A percentile compares a stretch with the other conserved stretches of the same genome.
phyloP scores from a whole-genome alignment of 257 asterid genomes.

The Cynanchum wilfordii region DNA sequence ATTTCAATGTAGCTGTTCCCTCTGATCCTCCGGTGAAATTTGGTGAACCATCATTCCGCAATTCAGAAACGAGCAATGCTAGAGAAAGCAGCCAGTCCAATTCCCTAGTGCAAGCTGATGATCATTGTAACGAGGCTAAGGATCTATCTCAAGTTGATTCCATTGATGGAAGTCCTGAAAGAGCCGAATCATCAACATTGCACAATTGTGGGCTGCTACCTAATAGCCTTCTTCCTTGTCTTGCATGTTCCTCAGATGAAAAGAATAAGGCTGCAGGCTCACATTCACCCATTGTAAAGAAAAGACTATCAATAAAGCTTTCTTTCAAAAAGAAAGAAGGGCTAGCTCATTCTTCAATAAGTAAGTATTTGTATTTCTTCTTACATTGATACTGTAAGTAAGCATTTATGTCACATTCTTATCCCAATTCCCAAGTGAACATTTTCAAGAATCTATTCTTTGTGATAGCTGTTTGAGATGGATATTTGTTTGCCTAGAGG shows the following conservation, averaged over 20 bases:
- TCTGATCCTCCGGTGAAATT: constrained; percentile 13
- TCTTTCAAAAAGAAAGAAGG: constrained; percentile 76
- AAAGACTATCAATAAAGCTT: constrained; percentile 44
- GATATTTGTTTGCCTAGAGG: background rate
- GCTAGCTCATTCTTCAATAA: constrained; percentile 37
- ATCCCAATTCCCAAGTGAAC: background rate
- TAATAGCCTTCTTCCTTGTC: constrained; percentile 68
- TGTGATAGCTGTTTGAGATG: background rate
- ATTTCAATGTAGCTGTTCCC: constrained; percentile 16
- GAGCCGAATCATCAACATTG: constrained; percentile 30
- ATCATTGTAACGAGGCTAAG: constrained; percentile 36
- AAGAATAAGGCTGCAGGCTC: constrained; percentile 41
- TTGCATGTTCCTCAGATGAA: constrained; percentile 62
- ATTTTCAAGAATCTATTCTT: background rate
- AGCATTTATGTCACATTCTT: background rate
- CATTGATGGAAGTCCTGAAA: constrained; percentile 27
- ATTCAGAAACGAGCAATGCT: constrained; percentile 16
- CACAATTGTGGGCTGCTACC: constrained; percentile 62
- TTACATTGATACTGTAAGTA: background rate
- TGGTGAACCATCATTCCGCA: constrained; percentile 17
- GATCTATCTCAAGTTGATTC: constrained; percentile 21
- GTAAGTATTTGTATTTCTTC: constrained; percentile 38
- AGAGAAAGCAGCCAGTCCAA: constrained; percentile 21
- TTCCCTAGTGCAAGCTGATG: constrained; percentile 38
- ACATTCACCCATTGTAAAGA: constrained; percentile 48